Evolutionary conservation across 2,329 filamentous ascomycete genomes (phyloP).

Genomic region (Aspergillus tanneri): DNA sequence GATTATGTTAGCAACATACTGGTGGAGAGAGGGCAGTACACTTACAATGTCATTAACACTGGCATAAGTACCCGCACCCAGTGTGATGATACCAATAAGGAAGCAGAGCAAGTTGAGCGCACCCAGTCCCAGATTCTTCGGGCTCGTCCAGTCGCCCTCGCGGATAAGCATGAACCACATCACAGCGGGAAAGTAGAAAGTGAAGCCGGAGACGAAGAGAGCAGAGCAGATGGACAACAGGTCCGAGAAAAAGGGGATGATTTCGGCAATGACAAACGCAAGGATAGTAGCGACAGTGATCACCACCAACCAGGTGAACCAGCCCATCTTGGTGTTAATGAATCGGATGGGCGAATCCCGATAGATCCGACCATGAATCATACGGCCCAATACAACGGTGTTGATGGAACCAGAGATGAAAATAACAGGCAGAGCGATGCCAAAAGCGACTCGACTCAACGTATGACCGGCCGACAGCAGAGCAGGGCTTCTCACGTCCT

Average conservation of each 20-base stretch:
- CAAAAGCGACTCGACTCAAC: conserved; percentile 9
- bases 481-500: conserved; percentile 27
- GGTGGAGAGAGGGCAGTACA: background rate
- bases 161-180: conserved; percentile 34
- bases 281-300: conserved; percentile 63
- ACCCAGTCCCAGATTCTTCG: conserved; percentile 54
- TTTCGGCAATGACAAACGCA: conserved; percentile 81
- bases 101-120: conserved; percentile 68
- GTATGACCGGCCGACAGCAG: conserved; percentile 24
- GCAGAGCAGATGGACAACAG: conserved; percentile 53
- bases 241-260: conserved; percentile 83
- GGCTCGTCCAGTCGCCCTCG: conserved; percentile 27
- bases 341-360: conserved; percentile 36
- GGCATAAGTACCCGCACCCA: conserved; percentile 75
- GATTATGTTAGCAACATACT: background rate
- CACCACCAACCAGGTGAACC: conserved; percentile 33
- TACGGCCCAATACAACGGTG: conserved; percentile 34
- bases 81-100: conserved; percentile 68
- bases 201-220: conserved; percentile 83
- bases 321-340: conserved; percentile 37
- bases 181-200: conserved; percentile 66
- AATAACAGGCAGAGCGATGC: conserved; percentile 11
- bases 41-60: conserved; percentile 46
- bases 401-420: conserved; percentile 31
- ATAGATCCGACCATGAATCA: conserved; percentile 37